Conservation (phyloP, 805 yeast species). For the Starmera amethionina region DNA sequence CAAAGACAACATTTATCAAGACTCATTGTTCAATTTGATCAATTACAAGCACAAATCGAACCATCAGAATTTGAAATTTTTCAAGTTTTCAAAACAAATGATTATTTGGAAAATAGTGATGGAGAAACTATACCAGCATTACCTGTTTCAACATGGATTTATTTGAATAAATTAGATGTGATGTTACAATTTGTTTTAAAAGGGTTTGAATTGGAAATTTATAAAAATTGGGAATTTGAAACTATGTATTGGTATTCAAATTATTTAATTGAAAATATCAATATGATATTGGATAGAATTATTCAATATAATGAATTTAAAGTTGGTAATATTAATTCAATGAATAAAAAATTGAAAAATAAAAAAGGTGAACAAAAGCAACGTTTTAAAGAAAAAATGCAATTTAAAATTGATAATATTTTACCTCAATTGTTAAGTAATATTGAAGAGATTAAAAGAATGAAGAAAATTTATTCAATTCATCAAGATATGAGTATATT, state of each 20-base stretch:
- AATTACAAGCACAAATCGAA: conserved; percentile 70
- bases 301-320: conserved; percentile 22
- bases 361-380: conserved; percentile 43
- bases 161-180: conserved; percentile 49
- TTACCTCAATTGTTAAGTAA: conserved; percentile 26
- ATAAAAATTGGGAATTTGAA: conserved; percentile 59
- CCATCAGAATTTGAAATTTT: conserved; percentile 41
- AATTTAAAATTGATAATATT: conserved; percentile 20
- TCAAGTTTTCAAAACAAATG: conserved; percentile 23
- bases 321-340: conserved; percentile 22
- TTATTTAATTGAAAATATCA: conserved; percentile 40
- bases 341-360: conserved; percentile 34
- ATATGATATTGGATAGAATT: conserved; percentile 28
- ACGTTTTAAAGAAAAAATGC: conserved; percentile 25
- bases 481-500: conserved; percentile 21
- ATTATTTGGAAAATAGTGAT: conserved; percentile 13
- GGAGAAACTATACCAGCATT: conserved; percentile 31
- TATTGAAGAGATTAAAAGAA: conserved; percentile 15
- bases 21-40: conserved; percentile 56
- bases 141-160: conserved; percentile 65
- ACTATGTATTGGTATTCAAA: conserved; percentile 61
- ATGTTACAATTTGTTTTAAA: conserved; percentile 68
- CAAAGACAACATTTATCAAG: conserved; percentile 68
- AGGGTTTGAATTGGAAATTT: conserved; percentile 70
- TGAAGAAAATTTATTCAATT: conserved; percentile 15